Conservation (phyloP, 306 rosid species). For the Dalbergia cochinchinensis region DNA sequence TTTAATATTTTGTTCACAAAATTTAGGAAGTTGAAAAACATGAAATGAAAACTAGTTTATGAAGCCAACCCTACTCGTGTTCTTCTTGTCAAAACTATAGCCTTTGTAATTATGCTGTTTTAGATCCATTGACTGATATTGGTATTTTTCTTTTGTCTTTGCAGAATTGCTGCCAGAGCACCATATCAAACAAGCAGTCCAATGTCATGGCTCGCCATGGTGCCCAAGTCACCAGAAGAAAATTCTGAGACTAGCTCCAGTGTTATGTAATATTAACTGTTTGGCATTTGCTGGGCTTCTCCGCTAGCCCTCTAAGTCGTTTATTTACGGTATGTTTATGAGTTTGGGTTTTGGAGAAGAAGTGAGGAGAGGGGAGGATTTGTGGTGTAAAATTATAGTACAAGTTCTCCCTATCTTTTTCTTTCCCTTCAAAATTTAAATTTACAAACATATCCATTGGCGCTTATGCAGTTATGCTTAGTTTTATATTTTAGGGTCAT, state of each 20-base stretch:
- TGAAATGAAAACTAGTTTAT: too few species aligned
- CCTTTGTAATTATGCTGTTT: background rate
- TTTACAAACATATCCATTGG: too few species aligned
- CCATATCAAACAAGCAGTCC: slow-evolving; percentile 69
- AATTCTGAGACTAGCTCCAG: slow-evolving; percentile 50
- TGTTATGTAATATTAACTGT: slow-evolving; percentile 12
- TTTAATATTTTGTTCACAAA: too few species aligned
- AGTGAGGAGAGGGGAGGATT: too few species aligned
- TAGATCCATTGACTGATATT: slow-evolving; percentile 7
- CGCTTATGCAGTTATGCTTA: background rate
- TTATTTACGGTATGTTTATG: too few species aligned
- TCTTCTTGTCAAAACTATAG: background rate
- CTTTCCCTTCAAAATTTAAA: too few species aligned
- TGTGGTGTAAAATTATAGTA: too few species aligned
- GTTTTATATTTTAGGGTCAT: background rate
- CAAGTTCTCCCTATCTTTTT: too few species aligned
- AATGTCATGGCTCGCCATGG: slow-evolving; percentile 76
- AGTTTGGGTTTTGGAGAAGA: too few species aligned
- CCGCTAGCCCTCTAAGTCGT: background rate
- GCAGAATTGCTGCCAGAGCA: slow-evolving; percentile 67
- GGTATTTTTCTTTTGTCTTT: slow-evolving; percentile 1
- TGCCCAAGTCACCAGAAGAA: slow-evolving; percentile 56
- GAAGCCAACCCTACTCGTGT: too few species aligned
- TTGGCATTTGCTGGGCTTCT: slow-evolving; percentile 19
- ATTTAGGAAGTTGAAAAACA: too few species aligned